Evolutionary conservation across 176 grass and related monocot species (phyloP).

Genomic region (Avena sativa): DNA sequence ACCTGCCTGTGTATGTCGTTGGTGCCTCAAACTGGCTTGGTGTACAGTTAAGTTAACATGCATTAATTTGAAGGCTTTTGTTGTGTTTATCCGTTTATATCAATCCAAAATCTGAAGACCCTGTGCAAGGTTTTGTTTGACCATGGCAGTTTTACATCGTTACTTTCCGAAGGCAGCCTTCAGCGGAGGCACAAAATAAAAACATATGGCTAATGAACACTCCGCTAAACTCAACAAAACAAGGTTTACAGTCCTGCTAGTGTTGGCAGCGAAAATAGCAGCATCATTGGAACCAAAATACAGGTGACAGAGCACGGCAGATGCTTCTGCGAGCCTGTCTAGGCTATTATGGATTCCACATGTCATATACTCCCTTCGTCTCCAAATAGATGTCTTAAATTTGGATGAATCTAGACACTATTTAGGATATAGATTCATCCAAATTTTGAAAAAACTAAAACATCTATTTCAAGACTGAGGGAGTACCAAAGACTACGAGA

Average conservation of each 20-base stretch:
- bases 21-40: slow-evolving; percentile 27
- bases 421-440: too few relatives aligned
- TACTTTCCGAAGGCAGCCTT: not conserved
- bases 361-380: not conserved
- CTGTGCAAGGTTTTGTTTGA: too few relatives aligned
- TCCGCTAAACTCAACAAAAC: not conserved
- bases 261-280: not conserved
- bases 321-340: not conserved
- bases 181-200: not conserved
- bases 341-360: not conserved
- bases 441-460: too few relatives aligned
- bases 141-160: not conserved
- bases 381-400: too few relatives aligned
- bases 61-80: slow-evolving; percentile 9
- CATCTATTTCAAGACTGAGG: too few relatives aligned
- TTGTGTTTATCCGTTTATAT: slow-evolving; percentile 6
- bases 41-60: slow-evolving; percentile 57
- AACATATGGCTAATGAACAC: not conserved
- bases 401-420: too few relatives aligned
- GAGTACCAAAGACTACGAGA: too few relatives aligned
- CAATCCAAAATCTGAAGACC: not conserved
- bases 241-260: not conserved
- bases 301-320: not conserved
- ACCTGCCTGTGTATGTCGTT: slow-evolving; percentile 20
- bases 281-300: not conserved